A percentile compares a stretch with the other conserved stretches of the same genome.
These are phyloP conservation scores for Kitagawia praeruptora DNA, from an alignment of 129 eudicot species.

Conservation along the genomic window DNA sequence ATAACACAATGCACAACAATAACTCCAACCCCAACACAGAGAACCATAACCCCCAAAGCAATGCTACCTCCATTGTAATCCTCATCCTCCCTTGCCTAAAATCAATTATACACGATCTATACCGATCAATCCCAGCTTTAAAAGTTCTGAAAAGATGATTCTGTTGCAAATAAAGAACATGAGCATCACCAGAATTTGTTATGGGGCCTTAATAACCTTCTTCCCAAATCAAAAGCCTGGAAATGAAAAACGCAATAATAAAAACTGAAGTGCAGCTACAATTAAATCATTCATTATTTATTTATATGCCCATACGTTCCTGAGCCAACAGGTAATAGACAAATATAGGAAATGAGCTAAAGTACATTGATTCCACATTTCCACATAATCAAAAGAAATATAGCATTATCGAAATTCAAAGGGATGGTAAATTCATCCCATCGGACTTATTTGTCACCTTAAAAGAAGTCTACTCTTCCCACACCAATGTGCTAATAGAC, in stretches of 20 bases:
- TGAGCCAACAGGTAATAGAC: background rate
- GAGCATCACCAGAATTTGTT: conserved; percentile 27
- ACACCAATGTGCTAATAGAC: conserved; percentile 31
- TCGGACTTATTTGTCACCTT: background rate
- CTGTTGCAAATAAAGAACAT: no score
- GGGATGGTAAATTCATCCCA: background rate
- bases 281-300: background rate
- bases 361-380: background rate
- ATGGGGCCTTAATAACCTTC: conserved; percentile 67
- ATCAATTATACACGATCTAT: no score
- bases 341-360: background rate
- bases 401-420: background rate
- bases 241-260: background rate
- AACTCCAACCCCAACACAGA: no score
- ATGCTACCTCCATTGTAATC: no score
- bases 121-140: no score
- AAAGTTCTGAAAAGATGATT: no score
- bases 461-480: conserved; percentile 6
- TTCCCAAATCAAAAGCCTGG: conserved; percentile 96
- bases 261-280: conserved; percentile 4
- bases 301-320: background rate
- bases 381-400: background rate
- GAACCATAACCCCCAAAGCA: no score
- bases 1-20: no score
- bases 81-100: no score